phyloP scores from a whole-genome alignment of 441 rosid species.

The Sinapis alba region DNA sequence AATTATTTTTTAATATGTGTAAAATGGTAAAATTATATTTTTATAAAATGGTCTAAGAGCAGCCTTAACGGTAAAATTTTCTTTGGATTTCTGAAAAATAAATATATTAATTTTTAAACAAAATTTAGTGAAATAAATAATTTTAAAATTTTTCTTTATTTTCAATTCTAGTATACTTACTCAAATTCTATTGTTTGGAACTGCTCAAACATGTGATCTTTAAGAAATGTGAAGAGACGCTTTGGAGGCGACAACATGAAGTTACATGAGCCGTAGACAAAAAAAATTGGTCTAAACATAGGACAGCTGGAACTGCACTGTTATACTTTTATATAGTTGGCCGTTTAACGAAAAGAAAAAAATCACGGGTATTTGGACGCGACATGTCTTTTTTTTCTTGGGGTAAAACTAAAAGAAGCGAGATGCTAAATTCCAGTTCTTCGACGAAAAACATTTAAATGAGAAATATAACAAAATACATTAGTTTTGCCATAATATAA shows the following conservation, averaged over 20 bases:
- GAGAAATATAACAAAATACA: neutral
- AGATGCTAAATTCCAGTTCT: neutral
- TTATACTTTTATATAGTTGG: neutral
- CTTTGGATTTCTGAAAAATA: too few relatives aligned
- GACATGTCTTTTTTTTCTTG: neutral
- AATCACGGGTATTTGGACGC: neutral
- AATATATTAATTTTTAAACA: too few relatives aligned
- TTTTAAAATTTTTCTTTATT: too few relatives aligned
- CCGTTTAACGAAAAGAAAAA: neutral
- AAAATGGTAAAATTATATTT: too few relatives aligned
- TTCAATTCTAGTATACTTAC: too few relatives aligned
- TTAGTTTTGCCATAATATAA: neutral
- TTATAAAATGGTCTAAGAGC: too few relatives aligned
- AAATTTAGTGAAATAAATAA: too few relatives aligned
- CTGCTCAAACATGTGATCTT: too few relatives aligned
- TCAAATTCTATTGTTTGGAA: too few relatives aligned
- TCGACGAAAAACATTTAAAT: neutral
- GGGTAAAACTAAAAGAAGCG: neutral
- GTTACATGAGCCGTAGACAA: slow-evolving; percentile 13
- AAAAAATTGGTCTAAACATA: neutral
- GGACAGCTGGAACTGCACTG: slow-evolving; percentile 29
- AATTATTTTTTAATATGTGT: too few relatives aligned
- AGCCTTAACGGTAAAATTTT: too few relatives aligned
- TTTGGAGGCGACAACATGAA: slow-evolving; percentile 35
- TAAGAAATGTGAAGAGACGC: slow-evolving; percentile 36